Percentiles rank a stretch among this genome's conserved stretches.
Conservation (phyloP, 179 eudicot genomes). For the Beta corolliflora region DNA sequence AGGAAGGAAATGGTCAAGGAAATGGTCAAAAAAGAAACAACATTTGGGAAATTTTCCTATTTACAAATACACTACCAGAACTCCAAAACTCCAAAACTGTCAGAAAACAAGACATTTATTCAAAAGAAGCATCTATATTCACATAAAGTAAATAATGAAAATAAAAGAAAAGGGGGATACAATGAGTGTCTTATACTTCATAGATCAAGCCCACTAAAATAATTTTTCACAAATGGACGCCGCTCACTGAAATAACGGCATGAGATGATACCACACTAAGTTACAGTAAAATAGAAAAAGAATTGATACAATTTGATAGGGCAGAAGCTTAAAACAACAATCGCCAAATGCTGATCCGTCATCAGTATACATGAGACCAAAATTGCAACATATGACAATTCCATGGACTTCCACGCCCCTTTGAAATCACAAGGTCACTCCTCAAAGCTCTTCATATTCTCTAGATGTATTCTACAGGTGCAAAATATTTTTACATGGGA, state of each 20-base stretch:
- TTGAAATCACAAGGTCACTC: conserved; percentile 10
- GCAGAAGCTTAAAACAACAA: conserved; percentile 11
- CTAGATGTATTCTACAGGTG: conserved; percentile 28
- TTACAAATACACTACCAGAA: background rate
- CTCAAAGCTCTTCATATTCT: background rate
- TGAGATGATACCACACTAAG: background rate
- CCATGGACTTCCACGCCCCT: background rate
- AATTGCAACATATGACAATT: conserved; percentile 9
- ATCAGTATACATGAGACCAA: conserved; percentile 8
- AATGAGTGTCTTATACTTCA: background rate
- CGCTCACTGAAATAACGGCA: background rate
- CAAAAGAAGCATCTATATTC: conserved; percentile 26
- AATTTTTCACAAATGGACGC: conserved; percentile 16
- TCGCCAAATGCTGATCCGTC: conserved; percentile 6
- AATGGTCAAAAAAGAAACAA: background rate
- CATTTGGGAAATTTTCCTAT: background rate
- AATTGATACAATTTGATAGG: conserved; percentile 18
- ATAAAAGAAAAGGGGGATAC: background rate
- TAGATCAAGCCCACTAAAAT: conserved; percentile 3
- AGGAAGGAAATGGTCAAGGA: background rate
- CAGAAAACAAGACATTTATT: conserved; percentile 11
- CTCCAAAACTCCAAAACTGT: background rate
- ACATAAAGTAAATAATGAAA: conserved; percentile 10
- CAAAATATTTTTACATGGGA: conserved; percentile 27
- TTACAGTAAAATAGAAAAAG: background rate